Evolutionary conservation across 352 stramenopile species (phyloP), one percentile per base, ranked within the genome.

Genomic region (Globisporangium barbulae): DNA sequence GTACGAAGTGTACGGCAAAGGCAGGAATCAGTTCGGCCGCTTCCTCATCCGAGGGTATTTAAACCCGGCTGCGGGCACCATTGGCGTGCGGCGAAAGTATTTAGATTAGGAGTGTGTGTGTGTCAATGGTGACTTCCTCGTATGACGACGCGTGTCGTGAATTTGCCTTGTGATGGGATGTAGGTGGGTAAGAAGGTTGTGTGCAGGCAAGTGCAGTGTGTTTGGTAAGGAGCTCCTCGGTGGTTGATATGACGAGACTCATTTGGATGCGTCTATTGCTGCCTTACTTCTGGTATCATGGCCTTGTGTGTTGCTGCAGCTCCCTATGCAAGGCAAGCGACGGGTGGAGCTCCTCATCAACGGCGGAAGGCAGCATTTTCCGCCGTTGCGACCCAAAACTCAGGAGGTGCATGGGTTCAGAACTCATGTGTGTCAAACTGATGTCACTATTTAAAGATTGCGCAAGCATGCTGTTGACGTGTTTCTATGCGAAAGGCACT

Each of bases 21-120:
- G 83, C 28, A 80, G 79, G 60, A 92, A 92, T 56, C 75, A 65
- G 42, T 92, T 77, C 47, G 83, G 83, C 0, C 61, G 65, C n/a
- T 92, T 92, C 60, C 70, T 92, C 6, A 87, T 92, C 53, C 75
- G 71, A 64, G 83, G 83, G 19, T 90, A 86, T 48, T 50, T 83
- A 30, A 87, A 85, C 50, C 68, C 70, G 9, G 69, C 71, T 49
- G 73, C 68, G 19, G 73, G 78, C 6, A 69, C 64, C 13, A 79
- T 92, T 47, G 71, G 54, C 0, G 75, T 92, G 52, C 83, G 81
- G 17, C 72, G 83, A 25, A 71, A 71, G 47, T 91, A 91, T 70
- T 70, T 89, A 61, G 78, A 89, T 19, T 68, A 61, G 57, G 31
- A 53, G 17, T 21, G 42, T 48, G 15, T 21, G 10, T 0, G 10